Evolutionary conservation across 345 rosid genomes (phyloP).

Genomic region (Fremontodendron californicum): DNA sequence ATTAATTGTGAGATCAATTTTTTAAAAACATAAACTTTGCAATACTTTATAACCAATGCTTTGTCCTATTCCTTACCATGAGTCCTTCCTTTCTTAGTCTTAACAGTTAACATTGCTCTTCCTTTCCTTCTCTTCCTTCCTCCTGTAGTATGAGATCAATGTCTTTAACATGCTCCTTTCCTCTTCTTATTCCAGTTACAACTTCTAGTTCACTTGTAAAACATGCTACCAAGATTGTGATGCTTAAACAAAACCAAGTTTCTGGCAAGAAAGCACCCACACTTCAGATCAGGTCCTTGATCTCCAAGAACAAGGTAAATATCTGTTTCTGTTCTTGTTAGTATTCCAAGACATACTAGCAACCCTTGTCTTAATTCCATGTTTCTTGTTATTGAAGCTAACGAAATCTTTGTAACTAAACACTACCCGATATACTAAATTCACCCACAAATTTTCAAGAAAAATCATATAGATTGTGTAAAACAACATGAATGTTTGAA

Average conservation of each 20-base stretch:
- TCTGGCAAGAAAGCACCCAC: constrained; percentile 25
- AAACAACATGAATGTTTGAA: not conserved
- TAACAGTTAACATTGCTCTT: not conserved
- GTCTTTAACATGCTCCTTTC: constrained; percentile 42
- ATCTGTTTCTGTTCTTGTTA: not conserved
- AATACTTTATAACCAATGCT: not conserved
- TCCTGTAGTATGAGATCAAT: constrained; percentile 28
- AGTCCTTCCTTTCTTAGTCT: not conserved
- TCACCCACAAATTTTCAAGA: too few relatives aligned
- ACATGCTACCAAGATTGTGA: constrained; percentile 25
- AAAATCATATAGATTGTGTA: not conserved
- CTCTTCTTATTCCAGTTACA: constrained; percentile 29
- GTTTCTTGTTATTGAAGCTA: not conserved
- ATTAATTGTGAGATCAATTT: too few relatives aligned
- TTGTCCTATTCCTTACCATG: too few relatives aligned
- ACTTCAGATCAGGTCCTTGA: constrained; percentile 53
- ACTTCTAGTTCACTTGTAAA: constrained; percentile 27
- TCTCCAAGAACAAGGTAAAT: constrained; percentile 55
- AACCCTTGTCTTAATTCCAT: not conserved
- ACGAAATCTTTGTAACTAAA: not conserved
- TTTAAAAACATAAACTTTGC: not conserved
- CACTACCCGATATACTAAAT: not conserved
- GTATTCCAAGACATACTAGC: not conserved
- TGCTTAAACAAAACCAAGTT: constrained; percentile 43
- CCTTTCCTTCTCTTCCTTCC: not conserved